These are phyloP conservation scores for Punica granatum DNA, from an alignment of 345 rosid species.

Conservation along the genomic window DNA sequence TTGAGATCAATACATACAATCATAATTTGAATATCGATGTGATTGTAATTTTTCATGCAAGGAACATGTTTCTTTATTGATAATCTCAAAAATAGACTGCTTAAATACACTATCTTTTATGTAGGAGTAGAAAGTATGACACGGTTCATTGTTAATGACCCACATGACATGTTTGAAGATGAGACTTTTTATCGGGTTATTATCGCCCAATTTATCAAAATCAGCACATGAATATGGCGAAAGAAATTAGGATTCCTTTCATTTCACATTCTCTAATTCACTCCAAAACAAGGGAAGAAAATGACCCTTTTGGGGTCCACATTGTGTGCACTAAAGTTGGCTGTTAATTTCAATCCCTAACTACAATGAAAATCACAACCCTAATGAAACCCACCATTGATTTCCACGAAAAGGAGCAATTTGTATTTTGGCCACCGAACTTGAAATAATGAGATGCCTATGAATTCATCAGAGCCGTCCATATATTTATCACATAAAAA, in stretches of 20 bases:
- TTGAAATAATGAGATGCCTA: background rate
- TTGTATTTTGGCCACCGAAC: too few species aligned
- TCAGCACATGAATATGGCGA: background rate
- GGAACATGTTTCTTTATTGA: too few species aligned
- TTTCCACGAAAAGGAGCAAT: background rate
- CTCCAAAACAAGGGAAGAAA: background rate
- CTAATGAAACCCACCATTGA: background rate
- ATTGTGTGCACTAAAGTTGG: background rate
- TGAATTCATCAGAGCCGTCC: background rate
- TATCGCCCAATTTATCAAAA: background rate
- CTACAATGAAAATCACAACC: background rate
- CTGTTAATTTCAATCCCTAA: background rate
- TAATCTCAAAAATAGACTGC: too few species aligned
- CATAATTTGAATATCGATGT: background rate
- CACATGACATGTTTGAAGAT: background rate
- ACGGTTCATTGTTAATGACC: background rate
- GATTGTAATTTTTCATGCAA: background rate
- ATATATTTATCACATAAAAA: background rate
- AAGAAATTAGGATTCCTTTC: background rate
- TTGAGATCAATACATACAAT: background rate
- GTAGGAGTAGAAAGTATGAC: too few species aligned
- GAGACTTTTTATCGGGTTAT: background rate
- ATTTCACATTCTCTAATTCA: background rate
- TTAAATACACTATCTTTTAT: too few species aligned
- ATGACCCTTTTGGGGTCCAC: constrained; percentile 1